Evolutionary conservation across 768 basidiomycete genomes (phyloP).

Genomic region (Tricholoma saponaceum): DNA sequence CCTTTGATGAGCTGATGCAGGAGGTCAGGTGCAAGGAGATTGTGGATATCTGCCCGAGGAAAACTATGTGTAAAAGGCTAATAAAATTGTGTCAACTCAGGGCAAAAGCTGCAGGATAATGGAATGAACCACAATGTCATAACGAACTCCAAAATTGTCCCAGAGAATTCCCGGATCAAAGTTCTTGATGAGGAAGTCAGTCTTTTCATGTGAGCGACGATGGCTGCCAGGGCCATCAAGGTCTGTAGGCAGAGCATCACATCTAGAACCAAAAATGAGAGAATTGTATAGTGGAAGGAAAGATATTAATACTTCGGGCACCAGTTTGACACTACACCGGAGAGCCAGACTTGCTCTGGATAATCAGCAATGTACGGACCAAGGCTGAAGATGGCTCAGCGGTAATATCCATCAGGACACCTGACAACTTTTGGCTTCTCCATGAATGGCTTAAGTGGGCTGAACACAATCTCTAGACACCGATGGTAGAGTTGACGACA

Average conservation of each 20-base stretch:
- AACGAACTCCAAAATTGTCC: not conserved
- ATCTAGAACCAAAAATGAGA: constrained; percentile 3
- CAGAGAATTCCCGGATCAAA: not conserved
- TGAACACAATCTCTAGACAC: not conserved
- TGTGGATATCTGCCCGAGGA: not conserved
- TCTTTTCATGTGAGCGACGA: not conserved
- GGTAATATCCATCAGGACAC: too few species aligned
- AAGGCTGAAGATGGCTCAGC: too few species aligned
- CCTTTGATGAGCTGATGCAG: not conserved
- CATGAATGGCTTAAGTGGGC: not conserved
- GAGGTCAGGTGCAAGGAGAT: not conserved
- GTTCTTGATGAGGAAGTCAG: not conserved
- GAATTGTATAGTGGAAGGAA: not conserved
- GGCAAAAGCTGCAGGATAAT: not conserved
- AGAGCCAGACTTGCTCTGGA: too few species aligned
- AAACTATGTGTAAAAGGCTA: not conserved
- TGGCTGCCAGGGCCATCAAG: not conserved
- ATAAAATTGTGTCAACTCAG: not conserved
- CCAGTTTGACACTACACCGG: constrained; percentile 7
- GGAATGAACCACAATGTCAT: not conserved
- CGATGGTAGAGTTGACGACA: constrained; percentile 14
- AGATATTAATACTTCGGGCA: constrained; percentile 16
- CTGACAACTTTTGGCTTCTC: not conserved
- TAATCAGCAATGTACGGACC: too few species aligned
- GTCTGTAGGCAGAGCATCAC: not conserved